phyloP scores from a whole-genome alignment of 176 grass and related monocot species.

The Juncus inflexus region DNA sequence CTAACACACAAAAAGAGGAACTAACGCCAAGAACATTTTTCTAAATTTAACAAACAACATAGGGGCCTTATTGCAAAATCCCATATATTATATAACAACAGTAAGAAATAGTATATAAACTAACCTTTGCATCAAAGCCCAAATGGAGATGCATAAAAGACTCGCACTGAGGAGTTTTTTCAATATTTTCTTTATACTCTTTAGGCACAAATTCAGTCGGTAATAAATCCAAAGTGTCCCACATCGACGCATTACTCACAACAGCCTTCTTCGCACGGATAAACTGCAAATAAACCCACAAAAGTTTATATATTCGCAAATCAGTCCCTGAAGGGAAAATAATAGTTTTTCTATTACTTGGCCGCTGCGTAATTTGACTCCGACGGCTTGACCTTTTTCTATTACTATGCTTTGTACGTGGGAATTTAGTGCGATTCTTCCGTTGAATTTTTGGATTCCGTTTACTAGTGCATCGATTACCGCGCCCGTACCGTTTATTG shows the following conservation, averaged over 20 bases:
- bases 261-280: constrained; percentile 88
- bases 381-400: constrained; percentile 74
- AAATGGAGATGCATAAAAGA: constrained; percentile 97
- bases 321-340: background rate
- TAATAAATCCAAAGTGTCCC: constrained; percentile 83
- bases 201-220: constrained; percentile 56
- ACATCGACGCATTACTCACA: constrained; percentile 90
- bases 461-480: constrained; percentile 78
- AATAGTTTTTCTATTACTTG: constrained; percentile 37
- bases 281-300: constrained; percentile 39
- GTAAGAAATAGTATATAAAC: constrained; percentile 16
- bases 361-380: constrained; percentile 77
- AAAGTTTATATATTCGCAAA: background rate
- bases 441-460: constrained; percentile 70
- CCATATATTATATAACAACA: background rate
- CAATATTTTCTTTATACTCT: constrained; percentile 61
- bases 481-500: constrained; percentile 69
- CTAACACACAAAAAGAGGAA: no score
- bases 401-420: constrained; percentile 78
- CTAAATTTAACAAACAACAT: no score
- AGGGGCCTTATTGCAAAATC: constrained; percentile 6
- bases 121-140: constrained; percentile 71
- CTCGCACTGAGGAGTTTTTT: constrained; percentile 83
- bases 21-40: no score
- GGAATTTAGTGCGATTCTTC: constrained; percentile 66